phyloP scores from a whole-genome alignment of 495 filamentous ascomycete species.

The Aspergillus wentii region DNA sequence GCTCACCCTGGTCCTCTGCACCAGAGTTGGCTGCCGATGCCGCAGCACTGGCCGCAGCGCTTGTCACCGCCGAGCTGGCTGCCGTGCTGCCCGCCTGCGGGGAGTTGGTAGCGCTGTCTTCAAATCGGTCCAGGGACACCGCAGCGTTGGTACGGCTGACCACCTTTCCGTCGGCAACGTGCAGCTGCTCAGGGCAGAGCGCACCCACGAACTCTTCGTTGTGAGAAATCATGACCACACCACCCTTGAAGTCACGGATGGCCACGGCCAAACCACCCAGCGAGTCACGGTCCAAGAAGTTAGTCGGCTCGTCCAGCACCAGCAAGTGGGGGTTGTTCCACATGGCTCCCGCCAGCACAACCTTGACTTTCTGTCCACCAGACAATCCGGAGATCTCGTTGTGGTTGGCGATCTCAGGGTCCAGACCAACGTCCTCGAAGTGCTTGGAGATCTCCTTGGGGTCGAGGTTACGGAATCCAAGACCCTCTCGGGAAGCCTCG shows the following conservation, averaged over 20 bases:
- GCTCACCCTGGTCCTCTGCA: constrained; percentile 69
- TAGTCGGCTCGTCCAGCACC: constrained; percentile 97
- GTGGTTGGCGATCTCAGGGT: constrained; percentile 97
- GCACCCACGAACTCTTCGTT: constrained; percentile 98
- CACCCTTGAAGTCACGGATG: constrained; percentile 95
- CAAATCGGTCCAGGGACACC: constrained; percentile 75
- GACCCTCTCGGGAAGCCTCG: constrained; percentile 93
- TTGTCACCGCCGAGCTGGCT: constrained; percentile 49
- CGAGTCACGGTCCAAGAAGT: constrained; percentile 97
- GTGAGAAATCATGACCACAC: constrained; percentile 98
- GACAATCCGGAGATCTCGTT: constrained; percentile 96
- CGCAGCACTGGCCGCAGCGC: constrained; percentile 57
- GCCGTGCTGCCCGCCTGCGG: constrained; percentile 51
- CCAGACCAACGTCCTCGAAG: constrained; percentile 93
- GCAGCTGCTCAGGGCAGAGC: constrained; percentile 90
- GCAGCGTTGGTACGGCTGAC: constrained; percentile 74
- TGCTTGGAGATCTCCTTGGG: constrained; percentile 94
- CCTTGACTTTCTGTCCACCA: constrained; percentile 99
- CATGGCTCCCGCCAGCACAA: constrained; percentile 95
- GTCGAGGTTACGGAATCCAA: constrained; percentile 88
- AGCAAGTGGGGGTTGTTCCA: constrained; percentile 98
- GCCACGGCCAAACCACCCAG: constrained; percentile 93
- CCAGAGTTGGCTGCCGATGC: constrained; percentile 78
- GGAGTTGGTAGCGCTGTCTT: constrained; percentile 67
- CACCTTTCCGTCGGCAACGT: constrained; percentile 82